phyloP scores from a whole-genome alignment of 495 filamentous ascomycete species.

The Rhypophila decipiens region DNA sequence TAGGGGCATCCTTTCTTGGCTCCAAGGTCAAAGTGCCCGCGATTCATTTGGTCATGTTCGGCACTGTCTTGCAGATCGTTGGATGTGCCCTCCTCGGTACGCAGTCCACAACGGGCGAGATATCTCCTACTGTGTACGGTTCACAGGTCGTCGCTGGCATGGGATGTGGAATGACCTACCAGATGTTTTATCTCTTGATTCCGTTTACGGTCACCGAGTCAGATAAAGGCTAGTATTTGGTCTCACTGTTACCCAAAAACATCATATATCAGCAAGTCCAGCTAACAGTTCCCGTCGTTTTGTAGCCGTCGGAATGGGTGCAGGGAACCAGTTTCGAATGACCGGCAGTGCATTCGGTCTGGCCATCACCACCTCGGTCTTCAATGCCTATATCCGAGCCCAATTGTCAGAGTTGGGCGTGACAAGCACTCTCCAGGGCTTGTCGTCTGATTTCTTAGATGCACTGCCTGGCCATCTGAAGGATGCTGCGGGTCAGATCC shows the following conservation, averaged over 20 bases:
- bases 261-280: not conserved
- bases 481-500: not conserved
- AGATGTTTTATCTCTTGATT: slow-evolving; percentile 8
- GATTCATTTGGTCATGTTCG: slow-evolving; percentile 4
- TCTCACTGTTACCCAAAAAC: not conserved
- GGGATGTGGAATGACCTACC: slow-evolving; percentile 22
- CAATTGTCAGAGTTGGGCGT: slow-evolving; percentile 1
- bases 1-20: slow-evolving; percentile 27
- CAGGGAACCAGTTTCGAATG: slow-evolving; percentile 10
- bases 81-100: slow-evolving; percentile 11
- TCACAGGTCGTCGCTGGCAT: slow-evolving; percentile 26
- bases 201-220: slow-evolving; percentile 1
- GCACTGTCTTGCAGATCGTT: slow-evolving; percentile 6
- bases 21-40: slow-evolving; percentile 14
- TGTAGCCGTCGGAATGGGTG: slow-evolving; percentile 11
- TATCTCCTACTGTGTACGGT: slow-evolving; percentile 21
- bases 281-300: not conserved
- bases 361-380: slow-evolving; percentile 14
- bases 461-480: slow-evolving; percentile 1
- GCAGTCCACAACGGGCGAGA: not conserved
- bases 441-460: not conserved
- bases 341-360: slow-evolving; percentile 13
- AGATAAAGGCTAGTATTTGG: not conserved
- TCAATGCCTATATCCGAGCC: slow-evolving; percentile 9
- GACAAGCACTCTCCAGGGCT: not conserved